phyloP scores from a whole-genome alignment of 805 yeast species.

The Candida alai region DNA sequence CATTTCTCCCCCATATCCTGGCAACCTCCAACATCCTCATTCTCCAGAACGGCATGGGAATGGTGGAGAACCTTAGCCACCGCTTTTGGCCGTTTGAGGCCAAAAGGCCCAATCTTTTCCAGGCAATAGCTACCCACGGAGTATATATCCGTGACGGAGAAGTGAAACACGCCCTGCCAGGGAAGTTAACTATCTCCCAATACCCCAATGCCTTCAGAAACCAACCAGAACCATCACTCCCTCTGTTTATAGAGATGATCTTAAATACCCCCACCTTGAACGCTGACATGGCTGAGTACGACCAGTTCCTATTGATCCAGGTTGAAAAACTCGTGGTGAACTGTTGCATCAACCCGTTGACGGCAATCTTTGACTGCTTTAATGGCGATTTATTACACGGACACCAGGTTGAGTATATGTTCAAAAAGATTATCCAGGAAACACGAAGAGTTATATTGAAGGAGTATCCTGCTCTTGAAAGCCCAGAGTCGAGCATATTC shows the following conservation, averaged over 20 bases:
- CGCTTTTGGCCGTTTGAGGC: constrained; percentile 57
- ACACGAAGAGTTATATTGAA: constrained; percentile 38
- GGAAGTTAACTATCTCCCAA: constrained; percentile 55
- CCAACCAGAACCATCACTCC: constrained; percentile 7
- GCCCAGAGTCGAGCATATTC: constrained; percentile 27
- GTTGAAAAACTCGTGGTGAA: constrained; percentile 75
- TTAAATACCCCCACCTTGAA: constrained; percentile 21
- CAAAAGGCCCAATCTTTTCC: constrained; percentile 52
- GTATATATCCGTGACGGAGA: constrained; percentile 46
- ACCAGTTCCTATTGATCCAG: constrained; percentile 52
- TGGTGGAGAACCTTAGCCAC: constrained; percentile 46
- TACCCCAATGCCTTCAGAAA: constrained; percentile 39
- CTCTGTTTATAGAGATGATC: constrained; percentile 21
- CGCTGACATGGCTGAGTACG: constrained; percentile 28
- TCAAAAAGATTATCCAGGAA: constrained; percentile 44
- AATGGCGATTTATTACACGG: constrained; percentile 69
- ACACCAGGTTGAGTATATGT: constrained; percentile 26
- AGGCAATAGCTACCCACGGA: constrained; percentile 85
- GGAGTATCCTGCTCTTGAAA: constrained; percentile 23
- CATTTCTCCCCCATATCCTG: constrained; percentile 47
- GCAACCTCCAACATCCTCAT: constrained; percentile 55
- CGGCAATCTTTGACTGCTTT: constrained; percentile 70
- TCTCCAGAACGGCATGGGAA: constrained; percentile 87
- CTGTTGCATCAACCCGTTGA: constrained; percentile 78
- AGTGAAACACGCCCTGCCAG: constrained; percentile 66